Base-by-base conservation (phyloP, 129 eudicot genomes). In the Chrysanthemum makinoi region DNA sequence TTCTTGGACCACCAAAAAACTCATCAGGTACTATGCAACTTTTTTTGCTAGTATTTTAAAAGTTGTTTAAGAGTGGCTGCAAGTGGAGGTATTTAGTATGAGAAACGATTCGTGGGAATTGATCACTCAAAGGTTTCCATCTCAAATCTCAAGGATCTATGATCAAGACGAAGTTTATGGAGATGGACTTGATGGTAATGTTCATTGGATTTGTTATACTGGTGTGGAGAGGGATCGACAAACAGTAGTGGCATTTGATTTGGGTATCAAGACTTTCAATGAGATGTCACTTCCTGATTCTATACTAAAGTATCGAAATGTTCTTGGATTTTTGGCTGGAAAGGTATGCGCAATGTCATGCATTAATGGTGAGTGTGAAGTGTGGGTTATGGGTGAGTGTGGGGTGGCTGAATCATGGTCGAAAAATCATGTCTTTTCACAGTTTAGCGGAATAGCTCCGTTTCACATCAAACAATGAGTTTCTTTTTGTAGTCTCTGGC, bases 331-430 rank as follows among this genome's bases (percentile, higher is more conserved):
- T 22, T 22, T 22, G 24, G 24, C 24, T 22, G 24, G 24, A 22
- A 22, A 22, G 24, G 24, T 22, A 22, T 22, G 24, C 24, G 1
- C 24, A 22, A 22, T 22, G 24, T 22, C 24, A 22, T 22, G 24
- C 24, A 22, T 22, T 22, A 22, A 22, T 22, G 24, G 14, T 51
- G 72, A 68, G 0, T 50, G 0, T 68, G 62, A 50, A 26, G 60
- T 68, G 30, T 68, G 72, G 61, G 46, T 68, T 4, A 28, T 68
- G 60, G 16, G 24, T 68, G 13, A 51, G 24, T 50, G 51, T 15
- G 72, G 61, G 15, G 60, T 68, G 26, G 4, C 61, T 51, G 61
- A 68, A 4, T 68, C 72, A 15, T 68, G 72, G 72, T 47, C 26
- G n/a, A 68, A 51, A 68, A 61, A 50, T 3, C 60, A 7, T 51